Conservation (phyloP, 257 asterid species). For the Penstemon newberryi region DNA sequence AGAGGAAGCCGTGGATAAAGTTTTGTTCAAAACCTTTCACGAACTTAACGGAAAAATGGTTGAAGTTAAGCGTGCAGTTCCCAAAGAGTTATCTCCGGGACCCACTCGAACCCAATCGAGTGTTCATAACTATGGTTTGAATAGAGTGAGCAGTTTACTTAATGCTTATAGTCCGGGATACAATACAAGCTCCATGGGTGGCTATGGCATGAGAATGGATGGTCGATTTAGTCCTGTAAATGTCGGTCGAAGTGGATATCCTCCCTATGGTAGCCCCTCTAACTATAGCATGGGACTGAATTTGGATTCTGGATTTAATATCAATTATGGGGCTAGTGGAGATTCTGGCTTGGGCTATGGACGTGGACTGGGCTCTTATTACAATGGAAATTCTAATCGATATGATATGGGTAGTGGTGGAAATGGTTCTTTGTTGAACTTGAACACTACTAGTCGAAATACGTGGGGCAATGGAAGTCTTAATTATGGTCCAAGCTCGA, state of each 20-base stretch:
- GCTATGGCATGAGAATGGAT: slow-evolving; percentile 54
- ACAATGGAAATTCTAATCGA: slow-evolving; percentile 44
- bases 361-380: slow-evolving; percentile 48
- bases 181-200: slow-evolving; percentile 39
- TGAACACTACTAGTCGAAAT: slow-evolving; percentile 42
- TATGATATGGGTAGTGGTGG: slow-evolving; percentile 45
- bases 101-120: slow-evolving; percentile 53
- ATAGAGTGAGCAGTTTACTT: slow-evolving; percentile 46
- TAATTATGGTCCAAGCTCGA: slow-evolving; percentile 36
- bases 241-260: slow-evolving; percentile 62
- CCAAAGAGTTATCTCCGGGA: slow-evolving; percentile 72
- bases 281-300: slow-evolving; percentile 46
- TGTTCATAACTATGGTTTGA: slow-evolving; percentile 50
- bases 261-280: slow-evolving; percentile 47
- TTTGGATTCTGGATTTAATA: slow-evolving; percentile 50
- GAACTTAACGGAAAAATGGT: slow-evolving; percentile 57
- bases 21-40: slow-evolving; percentile 43
- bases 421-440: slow-evolving; percentile 48
- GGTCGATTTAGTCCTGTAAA: slow-evolving; percentile 62
- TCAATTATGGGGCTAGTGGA: slow-evolving; percentile 41
- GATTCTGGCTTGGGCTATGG: slow-evolving; percentile 54
- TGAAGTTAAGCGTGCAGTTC: slow-evolving; percentile 54
- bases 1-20: slow-evolving; percentile 54
- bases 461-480: slow-evolving; percentile 51
- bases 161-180: slow-evolving; percentile 53